These are phyloP conservation scores for Beauveria pseudobassiana DNA, from an alignment of 2,329 filamentous ascomycete species.

Conservation along the genomic window DNA sequence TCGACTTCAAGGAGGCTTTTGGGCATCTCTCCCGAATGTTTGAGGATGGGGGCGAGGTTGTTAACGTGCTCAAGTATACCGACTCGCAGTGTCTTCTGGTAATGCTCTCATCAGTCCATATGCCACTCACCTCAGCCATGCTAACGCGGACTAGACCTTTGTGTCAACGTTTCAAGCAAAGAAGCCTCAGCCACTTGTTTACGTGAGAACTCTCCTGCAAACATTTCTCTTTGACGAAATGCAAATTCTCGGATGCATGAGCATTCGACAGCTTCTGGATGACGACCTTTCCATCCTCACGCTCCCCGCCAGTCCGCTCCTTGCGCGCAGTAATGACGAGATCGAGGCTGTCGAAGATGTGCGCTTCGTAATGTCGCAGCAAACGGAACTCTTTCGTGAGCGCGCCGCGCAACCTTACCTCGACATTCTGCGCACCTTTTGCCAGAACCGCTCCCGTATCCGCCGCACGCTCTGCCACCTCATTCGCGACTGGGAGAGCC, in stretches of 20 bases:
- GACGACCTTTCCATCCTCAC: slow-evolving; percentile 74
- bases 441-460: slow-evolving; percentile 84
- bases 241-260: slow-evolving; percentile 58
- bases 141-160: slow-evolving; percentile 48
- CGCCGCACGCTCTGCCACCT: slow-evolving; percentile 84
- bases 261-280: slow-evolving; percentile 68
- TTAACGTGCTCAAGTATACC: slow-evolving; percentile 58
- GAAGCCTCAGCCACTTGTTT: slow-evolving; percentile 75
- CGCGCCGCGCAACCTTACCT: slow-evolving; percentile 64
- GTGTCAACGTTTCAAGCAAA: slow-evolving; percentile 68
- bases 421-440: slow-evolving; percentile 75
- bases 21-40: slow-evolving; percentile 63
- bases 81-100: slow-evolving; percentile 66
- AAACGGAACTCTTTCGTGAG: slow-evolving; percentile 63
- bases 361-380: slow-evolving; percentile 62
- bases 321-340: slow-evolving; percentile 68
- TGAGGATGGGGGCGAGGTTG: slow-evolving; percentile 61
- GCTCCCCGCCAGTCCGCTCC: slow-evolving; percentile 61
- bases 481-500: slow-evolving; percentile 72
- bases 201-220: slow-evolving; percentile 73
- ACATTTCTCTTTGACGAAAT: slow-evolving; percentile 67
- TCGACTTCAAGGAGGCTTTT: slow-evolving; percentile 65
- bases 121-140: no score
- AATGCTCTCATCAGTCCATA: slow-evolving; percentile 20
- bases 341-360: slow-evolving; percentile 68